A percentile compares a stretch with the other conserved stretches of the same genome.
These are phyloP conservation scores for Mycena olivaceomarginata DNA, from an alignment of 768 basidiomycete genomes.

Conservation along the genomic window DNA sequence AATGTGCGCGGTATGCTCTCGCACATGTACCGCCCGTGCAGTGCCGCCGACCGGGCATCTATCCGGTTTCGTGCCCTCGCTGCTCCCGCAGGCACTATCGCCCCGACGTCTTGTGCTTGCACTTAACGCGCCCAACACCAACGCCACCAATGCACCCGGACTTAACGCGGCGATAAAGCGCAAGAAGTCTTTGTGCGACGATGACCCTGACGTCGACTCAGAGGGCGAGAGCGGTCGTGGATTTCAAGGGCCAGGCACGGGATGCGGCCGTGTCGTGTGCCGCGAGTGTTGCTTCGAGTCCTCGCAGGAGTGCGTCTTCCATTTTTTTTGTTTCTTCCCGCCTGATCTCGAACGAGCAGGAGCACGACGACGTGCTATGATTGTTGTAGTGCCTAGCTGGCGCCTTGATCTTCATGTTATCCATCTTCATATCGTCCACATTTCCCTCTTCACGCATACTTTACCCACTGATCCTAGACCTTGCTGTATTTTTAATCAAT, in stretches of 20 bases:
- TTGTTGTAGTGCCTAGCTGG: slow-evolving; percentile 42
- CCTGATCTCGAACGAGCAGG: slow-evolving; percentile 44
- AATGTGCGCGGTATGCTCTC: slow-evolving; percentile 66
- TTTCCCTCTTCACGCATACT: too few species aligned
- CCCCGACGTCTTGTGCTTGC: slow-evolving; percentile 54
- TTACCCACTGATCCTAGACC: too few species aligned
- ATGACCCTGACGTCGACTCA: neutral
- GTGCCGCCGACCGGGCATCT: slow-evolving; percentile 57
- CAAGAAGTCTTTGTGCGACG: slow-evolving; percentile 50
- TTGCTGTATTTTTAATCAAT: too few species aligned
- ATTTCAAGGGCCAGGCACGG: slow-evolving; percentile 33
- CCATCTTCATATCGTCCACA: too few species aligned
- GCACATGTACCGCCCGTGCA: slow-evolving; percentile 63
- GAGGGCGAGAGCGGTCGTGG: neutral
- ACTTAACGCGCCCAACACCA: slow-evolving; percentile 54
- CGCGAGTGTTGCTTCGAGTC: slow-evolving; percentile 67
- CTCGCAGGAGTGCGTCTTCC: slow-evolving; percentile 58
- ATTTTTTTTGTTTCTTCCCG: neutral
- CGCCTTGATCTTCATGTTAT: too few species aligned
- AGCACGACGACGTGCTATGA: slow-evolving; percentile 62
- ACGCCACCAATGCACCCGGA: slow-evolving; percentile 20
- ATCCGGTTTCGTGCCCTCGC: too few species aligned
- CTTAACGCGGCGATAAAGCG: slow-evolving; percentile 45
- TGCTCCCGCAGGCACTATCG: slow-evolving; percentile 32
- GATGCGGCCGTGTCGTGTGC: slow-evolving; percentile 65